Evolutionary conservation across 345 rosid species (phyloP), one percentile per base, ranked within the genome.

Genomic region (Acer campestre): DNA sequence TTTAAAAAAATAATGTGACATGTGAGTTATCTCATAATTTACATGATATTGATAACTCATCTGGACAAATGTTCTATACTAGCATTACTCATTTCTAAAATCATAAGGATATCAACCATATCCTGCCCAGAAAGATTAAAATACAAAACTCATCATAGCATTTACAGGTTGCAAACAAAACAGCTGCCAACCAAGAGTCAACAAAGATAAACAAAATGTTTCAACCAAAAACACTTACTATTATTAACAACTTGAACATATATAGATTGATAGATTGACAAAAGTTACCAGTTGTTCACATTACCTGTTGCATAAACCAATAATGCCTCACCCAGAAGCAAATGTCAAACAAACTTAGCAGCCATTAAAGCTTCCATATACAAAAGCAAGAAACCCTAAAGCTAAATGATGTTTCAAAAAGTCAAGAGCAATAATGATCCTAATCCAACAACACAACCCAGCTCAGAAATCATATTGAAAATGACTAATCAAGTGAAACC

Each of bases 361-460:
- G 55, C 55, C 16, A 12, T 49, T 3, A 49, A 35, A 35, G 38
- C 38, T 35, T 35, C 6, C 38, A 35, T 35, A 35, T 4, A 4
- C 38, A 35, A 35, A 13, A 3, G 55, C 55, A 13, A 12, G 16
- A 49, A 49, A 49, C 18, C 55, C 16, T 49, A 49, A 49, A 49
- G 14, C 55, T 13, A 13, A 49, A 13, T 49, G 17, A 12, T 49
- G 55, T 13, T 49, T 4, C 55, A 49, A 49, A 49, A 56, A 56
- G 61, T 13, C 61, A 56, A 6, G 61, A 56, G 61, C 61, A 49
- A 49, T 13, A 56, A 17, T 56, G 23, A 56, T 56, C 10, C 7
- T 53, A n/a, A 53, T 51, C 20, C 2, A 68, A 46, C 58, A 68
- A 22, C 59, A 68, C 29, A 68, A 68, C 58, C 38, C 73, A 70